A percentile compares a stretch with the other conserved stretches of the same genome.
Conservation (phyloP, 1,139 yeast genomes). For the Yamadazyma epiphylla region DNA sequence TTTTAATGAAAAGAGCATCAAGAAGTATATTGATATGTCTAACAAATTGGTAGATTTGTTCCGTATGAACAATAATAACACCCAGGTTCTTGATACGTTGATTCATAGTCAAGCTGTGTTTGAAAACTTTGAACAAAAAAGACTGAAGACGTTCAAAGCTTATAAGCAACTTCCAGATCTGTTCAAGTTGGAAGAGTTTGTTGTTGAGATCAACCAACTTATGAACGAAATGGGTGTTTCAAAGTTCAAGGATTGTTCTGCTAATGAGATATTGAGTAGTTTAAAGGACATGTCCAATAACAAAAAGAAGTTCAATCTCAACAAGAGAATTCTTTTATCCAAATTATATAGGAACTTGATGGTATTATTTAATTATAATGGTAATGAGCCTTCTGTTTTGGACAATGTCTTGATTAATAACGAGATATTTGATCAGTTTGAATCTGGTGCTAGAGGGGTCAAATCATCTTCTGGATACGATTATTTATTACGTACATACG, state of each 20-base stretch:
- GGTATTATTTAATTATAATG: slow-evolving; percentile 31
- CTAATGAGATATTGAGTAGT: slow-evolving; percentile 10
- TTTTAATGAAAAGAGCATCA: slow-evolving; percentile 16
- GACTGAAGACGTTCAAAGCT: slow-evolving; percentile 1
- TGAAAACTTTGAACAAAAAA: slow-evolving; percentile 18
- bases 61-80: slow-evolving; percentile 25
- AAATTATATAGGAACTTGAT: slow-evolving; percentile 30
- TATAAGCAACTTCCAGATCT: slow-evolving; percentile 38
- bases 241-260: slow-evolving; percentile 2
- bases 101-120: slow-evolving; percentile 23
- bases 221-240: slow-evolving; percentile 16
- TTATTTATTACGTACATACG: neutral
- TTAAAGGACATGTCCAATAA: slow-evolving; percentile 14
- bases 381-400: slow-evolving; percentile 28
- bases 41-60: slow-evolving; percentile 19
- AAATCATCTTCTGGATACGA: neutral
- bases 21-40: slow-evolving; percentile 16
- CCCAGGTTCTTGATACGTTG: slow-evolving; percentile 31
- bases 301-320: slow-evolving; percentile 13
- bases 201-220: slow-evolving; percentile 27
- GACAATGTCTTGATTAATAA: slow-evolving; percentile 32
- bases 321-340: slow-evolving; percentile 16
- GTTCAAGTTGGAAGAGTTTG: slow-evolving; percentile 31
- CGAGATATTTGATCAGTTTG: slow-evolving; percentile 26
- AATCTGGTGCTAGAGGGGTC: slow-evolving; percentile 8